Percentiles rank a stretch among this genome's conserved stretches.
phyloP scores from a whole-genome alignment of 306 rosid species.

The Citrullus amarus region DNA sequence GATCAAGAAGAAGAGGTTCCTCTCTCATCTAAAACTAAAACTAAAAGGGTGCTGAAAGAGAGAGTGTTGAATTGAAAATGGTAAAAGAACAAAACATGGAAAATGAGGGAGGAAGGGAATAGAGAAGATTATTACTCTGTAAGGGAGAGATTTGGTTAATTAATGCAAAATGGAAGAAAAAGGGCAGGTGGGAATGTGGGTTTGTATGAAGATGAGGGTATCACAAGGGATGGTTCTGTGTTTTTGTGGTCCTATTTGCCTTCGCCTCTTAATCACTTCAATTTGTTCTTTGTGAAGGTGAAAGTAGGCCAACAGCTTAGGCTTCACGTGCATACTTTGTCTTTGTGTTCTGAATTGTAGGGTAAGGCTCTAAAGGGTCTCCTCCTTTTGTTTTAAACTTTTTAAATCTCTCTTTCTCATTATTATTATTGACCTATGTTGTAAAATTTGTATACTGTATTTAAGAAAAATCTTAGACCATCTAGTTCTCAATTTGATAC shows the following conservation, averaged over 20 bases:
- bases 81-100: slow-evolving; percentile 4
- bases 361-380: slow-evolving; percentile 1
- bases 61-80: background rate
- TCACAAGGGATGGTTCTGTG: background rate
- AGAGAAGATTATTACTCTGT: background rate
- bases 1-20: slow-evolving; percentile 41
- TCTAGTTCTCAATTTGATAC: background rate
- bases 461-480: background rate
- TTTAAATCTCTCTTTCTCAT: background rate
- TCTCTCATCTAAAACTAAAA: slow-evolving; percentile 33
- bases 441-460: background rate
- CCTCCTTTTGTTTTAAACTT: background rate
- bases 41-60: slow-evolving; percentile 33
- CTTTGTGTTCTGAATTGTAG: slow-evolving; percentile 6
- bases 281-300: slow-evolving; percentile 11
- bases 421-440: background rate
- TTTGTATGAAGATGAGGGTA: background rate
- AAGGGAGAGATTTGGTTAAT: background rate
- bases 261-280: background rate
- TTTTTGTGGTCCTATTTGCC: slow-evolving; percentile 1
- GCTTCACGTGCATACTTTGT: slow-evolving; percentile 8
- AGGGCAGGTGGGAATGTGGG: slow-evolving; percentile 20
- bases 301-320: slow-evolving; percentile 7
- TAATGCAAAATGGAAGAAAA: background rate
- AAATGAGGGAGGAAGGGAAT: background rate